These are phyloP conservation scores for Dillenia suffruticosa DNA, from an alignment of 164 flowering plant species.

Conservation along the genomic window DNA sequence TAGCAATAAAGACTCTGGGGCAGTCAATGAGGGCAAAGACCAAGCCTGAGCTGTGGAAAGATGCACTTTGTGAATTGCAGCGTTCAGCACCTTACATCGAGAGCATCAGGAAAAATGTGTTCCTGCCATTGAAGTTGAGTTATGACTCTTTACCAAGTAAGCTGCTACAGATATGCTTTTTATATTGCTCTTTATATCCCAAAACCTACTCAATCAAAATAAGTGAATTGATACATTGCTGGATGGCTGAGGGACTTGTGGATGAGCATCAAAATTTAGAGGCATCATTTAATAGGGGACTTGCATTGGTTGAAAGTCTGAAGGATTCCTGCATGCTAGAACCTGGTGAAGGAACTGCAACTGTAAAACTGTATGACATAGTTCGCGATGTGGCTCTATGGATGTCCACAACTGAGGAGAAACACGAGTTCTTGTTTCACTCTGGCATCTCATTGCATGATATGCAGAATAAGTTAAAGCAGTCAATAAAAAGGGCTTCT, in stretches of 20 bases:
- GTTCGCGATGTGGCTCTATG: no score
- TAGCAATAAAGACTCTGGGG: constrained; percentile 18
- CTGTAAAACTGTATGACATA: no score
- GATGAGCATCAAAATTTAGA: not conserved
- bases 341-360: no score
- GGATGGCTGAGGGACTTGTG: constrained; percentile 18
- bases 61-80: constrained; percentile 12
- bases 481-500: no score
- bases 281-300: no score
- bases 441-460: no score
- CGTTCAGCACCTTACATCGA: not conserved
- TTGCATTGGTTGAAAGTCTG: no score
- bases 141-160: constrained; percentile 13
- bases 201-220: constrained; percentile 12
- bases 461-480: no score
- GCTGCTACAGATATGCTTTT: constrained; percentile 5
- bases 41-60: constrained; percentile 10
- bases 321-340: no score
- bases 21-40: constrained; percentile 17
- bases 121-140: constrained; percentile 10
- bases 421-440: no score
- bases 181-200: constrained; percentile 15
- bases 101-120: constrained; percentile 8
- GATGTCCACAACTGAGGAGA: no score
- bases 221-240: constrained; percentile 9